These are phyloP conservation scores for Coniochaeta prunicola DNA, from an alignment of 2,329 filamentous ascomycete genomes.

Conservation along the genomic window DNA sequence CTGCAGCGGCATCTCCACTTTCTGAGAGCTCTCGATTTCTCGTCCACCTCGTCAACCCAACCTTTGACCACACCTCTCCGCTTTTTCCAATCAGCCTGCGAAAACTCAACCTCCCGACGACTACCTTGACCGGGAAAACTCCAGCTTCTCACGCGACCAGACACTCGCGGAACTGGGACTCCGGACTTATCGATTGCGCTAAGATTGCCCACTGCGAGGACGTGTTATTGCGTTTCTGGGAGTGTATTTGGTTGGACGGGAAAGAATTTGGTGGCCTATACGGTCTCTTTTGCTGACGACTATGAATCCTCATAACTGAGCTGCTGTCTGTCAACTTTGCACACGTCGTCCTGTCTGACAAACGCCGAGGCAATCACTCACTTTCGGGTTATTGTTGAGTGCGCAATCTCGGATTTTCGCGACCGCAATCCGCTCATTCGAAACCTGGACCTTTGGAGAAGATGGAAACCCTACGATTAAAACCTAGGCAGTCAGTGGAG, in stretches of 20 bases:
- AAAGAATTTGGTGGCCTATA: slow-evolving; percentile 3
- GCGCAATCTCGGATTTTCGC: not conserved
- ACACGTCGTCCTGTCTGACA: not conserved
- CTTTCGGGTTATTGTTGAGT: not conserved
- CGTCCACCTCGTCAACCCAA: not conserved
- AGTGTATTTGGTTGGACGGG: not conserved
- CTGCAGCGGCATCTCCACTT: not conserved
- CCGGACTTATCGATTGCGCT: not conserved
- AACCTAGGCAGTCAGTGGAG: slow-evolving; percentile 46
- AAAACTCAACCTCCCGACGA: slow-evolving; percentile 1
- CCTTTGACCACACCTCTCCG: not conserved
- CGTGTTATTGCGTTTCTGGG: not conserved
- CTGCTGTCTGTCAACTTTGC: slow-evolving; percentile 7
- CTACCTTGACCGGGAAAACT: not conserved
- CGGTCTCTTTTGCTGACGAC: slow-evolving; percentile 13
- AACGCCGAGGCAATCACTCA: not conserved
- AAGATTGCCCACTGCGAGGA: not conserved
- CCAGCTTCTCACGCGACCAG: slow-evolving; percentile 1
- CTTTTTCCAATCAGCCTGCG: slow-evolving; percentile 1
- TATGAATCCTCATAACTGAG: slow-evolving; percentile 25
- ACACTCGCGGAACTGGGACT: slow-evolving; percentile 1
- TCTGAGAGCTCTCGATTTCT: not conserved
- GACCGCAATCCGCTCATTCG: not conserved
- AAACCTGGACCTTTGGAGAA: slow-evolving; percentile 1
- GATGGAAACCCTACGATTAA: slow-evolving; percentile 50